Evolutionary conservation across 1,284 basidiomycete genomes (phyloP).

Genomic region (Boletus sp.): DNA sequence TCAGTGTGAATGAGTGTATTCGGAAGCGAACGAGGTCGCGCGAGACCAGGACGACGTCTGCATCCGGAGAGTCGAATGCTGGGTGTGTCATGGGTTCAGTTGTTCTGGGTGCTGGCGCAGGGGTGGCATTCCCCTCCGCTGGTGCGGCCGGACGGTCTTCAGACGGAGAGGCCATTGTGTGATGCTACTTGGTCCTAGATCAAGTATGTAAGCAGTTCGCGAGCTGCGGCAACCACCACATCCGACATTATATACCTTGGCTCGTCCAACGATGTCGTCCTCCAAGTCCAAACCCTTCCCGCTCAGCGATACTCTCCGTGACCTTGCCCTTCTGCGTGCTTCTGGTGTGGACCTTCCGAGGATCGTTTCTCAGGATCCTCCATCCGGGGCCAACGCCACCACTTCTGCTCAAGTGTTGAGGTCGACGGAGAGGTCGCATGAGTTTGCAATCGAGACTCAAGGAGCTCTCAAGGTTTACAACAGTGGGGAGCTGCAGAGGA

Average conservation of each 20-base stretch:
- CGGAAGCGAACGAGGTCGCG: constrained; percentile 54
- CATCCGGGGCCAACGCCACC: constrained; percentile 13
- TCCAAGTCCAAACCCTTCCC: constrained; percentile 56
- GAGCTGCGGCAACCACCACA: not conserved
- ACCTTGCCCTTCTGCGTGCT: constrained; percentile 69
- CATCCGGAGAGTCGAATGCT: constrained; percentile 50
- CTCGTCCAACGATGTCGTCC: constrained; percentile 33
- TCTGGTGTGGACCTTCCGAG: constrained; percentile 57
- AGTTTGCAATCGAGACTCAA: constrained; percentile 54
- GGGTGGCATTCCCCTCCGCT: not conserved
- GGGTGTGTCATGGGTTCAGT: constrained; percentile 43
- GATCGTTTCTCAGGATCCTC: constrained; percentile 39
- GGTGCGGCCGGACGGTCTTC: constrained; percentile 18
- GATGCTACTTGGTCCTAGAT: no score
- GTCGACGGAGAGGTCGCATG: constrained; percentile 55
- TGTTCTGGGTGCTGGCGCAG: not conserved
- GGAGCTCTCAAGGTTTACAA: constrained; percentile 58
- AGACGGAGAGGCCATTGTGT: constrained; percentile 23
- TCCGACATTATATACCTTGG: not conserved
- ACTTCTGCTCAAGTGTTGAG: constrained; percentile 36
- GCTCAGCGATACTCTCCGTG: constrained; percentile 64
- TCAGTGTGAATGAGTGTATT: constrained; percentile 57
- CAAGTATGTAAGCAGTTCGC: no score
- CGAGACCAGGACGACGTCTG: constrained; percentile 52
- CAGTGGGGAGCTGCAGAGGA: constrained; percentile 51